Conservation (phyloP, 2,329 filamentous ascomycete species). For the Verticillium nonalfalfae region DNA sequence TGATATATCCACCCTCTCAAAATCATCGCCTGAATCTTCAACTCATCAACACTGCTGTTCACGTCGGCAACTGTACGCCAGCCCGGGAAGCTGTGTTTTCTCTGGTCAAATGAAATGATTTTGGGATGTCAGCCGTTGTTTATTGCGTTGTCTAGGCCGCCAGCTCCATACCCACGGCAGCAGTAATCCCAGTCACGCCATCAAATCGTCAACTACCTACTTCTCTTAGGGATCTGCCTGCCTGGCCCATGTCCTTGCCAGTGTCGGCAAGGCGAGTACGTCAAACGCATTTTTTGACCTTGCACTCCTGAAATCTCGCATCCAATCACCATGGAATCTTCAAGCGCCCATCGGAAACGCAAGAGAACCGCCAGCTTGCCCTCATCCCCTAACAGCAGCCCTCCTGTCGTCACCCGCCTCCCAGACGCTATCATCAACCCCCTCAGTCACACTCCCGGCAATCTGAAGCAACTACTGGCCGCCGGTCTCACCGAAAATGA, state of each 20-base stretch:
- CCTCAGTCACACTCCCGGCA: constrained; percentile 43
- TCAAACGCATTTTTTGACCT: too few species aligned
- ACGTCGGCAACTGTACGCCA: not conserved
- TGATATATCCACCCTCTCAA: not conserved
- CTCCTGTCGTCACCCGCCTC: constrained; percentile 8
- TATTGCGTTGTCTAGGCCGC: too few species aligned
- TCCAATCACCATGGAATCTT: not conserved
- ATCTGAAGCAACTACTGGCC: constrained; percentile 44
- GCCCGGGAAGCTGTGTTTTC: not conserved
- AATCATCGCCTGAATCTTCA: not conserved
- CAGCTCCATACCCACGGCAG: too few species aligned
- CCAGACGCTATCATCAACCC: constrained; percentile 42
- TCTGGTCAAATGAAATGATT: too few species aligned
- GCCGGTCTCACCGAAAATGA: constrained; percentile 46
- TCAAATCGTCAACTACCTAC: too few species aligned
- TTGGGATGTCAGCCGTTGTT: too few species aligned
- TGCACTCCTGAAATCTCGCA: too few species aligned
- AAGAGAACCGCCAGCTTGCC: not conserved
- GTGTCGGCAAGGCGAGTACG: too few species aligned
- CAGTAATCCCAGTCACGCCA: too few species aligned
- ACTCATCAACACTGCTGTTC: not conserved
- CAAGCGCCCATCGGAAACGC: not conserved
- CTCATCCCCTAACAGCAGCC: not conserved
- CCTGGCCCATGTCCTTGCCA: too few species aligned
- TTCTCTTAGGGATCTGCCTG: too few species aligned